These are phyloP conservation scores for Thermomucor indicae-seudaticae DNA, from an alignment of 371 early-diverging fungal genomes.

Conservation along the genomic window DNA sequence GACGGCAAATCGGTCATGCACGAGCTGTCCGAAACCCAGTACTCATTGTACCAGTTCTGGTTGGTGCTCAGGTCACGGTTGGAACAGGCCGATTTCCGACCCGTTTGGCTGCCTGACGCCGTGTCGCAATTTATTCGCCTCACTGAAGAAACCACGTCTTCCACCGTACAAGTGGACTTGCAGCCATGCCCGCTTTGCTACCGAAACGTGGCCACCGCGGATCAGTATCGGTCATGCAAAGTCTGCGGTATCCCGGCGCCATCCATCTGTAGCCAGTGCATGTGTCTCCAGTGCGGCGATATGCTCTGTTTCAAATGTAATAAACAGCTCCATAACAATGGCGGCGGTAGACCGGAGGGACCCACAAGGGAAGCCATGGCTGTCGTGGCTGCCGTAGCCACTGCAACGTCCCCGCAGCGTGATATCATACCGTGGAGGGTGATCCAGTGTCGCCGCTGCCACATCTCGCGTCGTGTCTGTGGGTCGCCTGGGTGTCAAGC, in stretches of 20 bases:
- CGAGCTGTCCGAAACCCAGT: slow-evolving; percentile 7
- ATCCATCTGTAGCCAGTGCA: slow-evolving; percentile 8
- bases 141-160: neutral
- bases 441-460: slow-evolving; percentile 2
- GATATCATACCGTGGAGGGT: neutral
- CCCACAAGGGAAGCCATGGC: neutral
- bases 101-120: slow-evolving; percentile 4
- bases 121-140: slow-evolving; percentile 2
- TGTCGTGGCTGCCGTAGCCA: neutral
- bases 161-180: slow-evolving; percentile 1
- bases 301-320: slow-evolving; percentile 3
- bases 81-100: slow-evolving; percentile 5
- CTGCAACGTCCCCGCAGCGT: neutral
- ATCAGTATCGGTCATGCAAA: slow-evolving; percentile 1
- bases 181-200: slow-evolving; percentile 9
- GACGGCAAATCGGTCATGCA: neutral
- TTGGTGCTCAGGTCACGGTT: slow-evolving; percentile 1
- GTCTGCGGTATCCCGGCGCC: slow-evolving; percentile 3
- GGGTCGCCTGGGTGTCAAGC: neutral
- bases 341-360: neutral
- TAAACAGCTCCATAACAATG: neutral
- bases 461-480: slow-evolving; percentile 3
- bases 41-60: slow-evolving; percentile 11
- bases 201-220: slow-evolving; percentile 3
- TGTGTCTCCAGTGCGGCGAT: slow-evolving; percentile 2